A percentile compares a stretch with the other conserved stretches of the same genome.
phyloP scores from a whole-genome alignment of 2,329 filamentous ascomycete genomes.

The Aspergillus novofumigatus region DNA sequence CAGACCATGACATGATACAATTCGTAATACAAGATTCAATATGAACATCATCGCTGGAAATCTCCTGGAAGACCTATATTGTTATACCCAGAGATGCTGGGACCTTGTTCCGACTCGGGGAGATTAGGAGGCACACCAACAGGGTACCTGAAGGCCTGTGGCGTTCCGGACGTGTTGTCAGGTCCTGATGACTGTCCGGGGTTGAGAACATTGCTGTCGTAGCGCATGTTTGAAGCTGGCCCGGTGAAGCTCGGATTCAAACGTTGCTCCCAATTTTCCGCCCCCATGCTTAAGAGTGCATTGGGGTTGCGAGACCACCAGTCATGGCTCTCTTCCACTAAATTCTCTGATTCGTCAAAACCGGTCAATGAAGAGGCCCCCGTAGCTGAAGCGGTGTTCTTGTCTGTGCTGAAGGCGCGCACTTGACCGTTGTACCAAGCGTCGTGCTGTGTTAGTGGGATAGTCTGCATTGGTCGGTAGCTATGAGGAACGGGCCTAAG shows the following conservation, averaged over 20 bases:
- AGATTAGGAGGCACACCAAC: conserved; percentile 5
- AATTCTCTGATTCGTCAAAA: conserved; percentile 57
- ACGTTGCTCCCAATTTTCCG: conserved; percentile 55
- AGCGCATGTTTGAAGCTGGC: conserved; percentile 10
- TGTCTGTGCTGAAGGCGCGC: conserved; percentile 18
- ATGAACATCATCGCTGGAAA: conserved; percentile 8
- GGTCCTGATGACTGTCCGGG: conserved; percentile 9
- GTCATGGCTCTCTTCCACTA: conserved; percentile 61
- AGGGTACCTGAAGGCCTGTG: conserved; percentile 6
- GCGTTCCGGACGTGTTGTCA: conserved; percentile 3
- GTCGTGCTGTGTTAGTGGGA: conserved; percentile 26
- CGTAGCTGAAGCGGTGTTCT: conserved; percentile 30
- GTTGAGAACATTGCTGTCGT: conserved; percentile 5
- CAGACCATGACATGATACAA: neutral
- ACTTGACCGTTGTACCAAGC: conserved; percentile 29
- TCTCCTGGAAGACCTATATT: conserved; percentile 9
- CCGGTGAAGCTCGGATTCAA: conserved; percentile 22
- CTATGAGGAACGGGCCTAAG: conserved; percentile 22
- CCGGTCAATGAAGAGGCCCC: conserved; percentile 47
- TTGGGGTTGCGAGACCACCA: conserved; percentile 63
- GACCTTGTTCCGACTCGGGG: conserved; percentile 1
- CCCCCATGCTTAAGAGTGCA: conserved; percentile 53
- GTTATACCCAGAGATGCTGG: conserved; percentile 6
- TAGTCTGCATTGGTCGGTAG: conserved; percentile 14
- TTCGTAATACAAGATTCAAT: neutral